phyloP scores from a whole-genome alignment of 352 stramenopile species.

The Peronospora belbahrii region DNA sequence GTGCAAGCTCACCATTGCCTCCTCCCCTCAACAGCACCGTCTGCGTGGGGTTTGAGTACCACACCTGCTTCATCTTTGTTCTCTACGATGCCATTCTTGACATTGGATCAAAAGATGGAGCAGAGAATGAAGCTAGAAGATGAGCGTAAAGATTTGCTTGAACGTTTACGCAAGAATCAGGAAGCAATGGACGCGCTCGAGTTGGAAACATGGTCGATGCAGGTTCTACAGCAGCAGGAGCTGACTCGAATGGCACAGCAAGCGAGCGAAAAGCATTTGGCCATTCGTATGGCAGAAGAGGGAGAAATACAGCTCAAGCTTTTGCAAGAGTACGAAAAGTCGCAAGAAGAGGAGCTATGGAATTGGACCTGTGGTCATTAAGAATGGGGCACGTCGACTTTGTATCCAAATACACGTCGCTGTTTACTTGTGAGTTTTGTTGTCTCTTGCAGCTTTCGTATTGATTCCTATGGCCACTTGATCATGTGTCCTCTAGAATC shows the following conservation, averaged over 20 bases:
- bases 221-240: conserved; percentile 18
- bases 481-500: not conserved
- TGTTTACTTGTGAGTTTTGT: not conserved
- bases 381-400: not conserved
- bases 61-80: conserved; percentile 12
- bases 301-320: conserved; percentile 16
- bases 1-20: not conserved
- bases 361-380: not conserved
- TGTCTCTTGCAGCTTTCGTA: not conserved
- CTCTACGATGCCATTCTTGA: conserved; percentile 10
- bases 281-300: conserved; percentile 22
- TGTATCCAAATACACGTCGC: conserved; percentile 8
- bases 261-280: conserved; percentile 21
- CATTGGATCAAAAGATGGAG: conserved; percentile 19
- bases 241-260: conserved; percentile 11
- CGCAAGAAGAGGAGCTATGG: conserved; percentile 17
- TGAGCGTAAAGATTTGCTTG: conserved; percentile 19
- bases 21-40: conserved; percentile 2
- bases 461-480: too few species aligned
- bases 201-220: conserved; percentile 19
- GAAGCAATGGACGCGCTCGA: conserved; percentile 18
- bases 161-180: conserved; percentile 19
- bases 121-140: conserved; percentile 17
- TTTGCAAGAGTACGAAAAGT: conserved; percentile 14
- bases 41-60: conserved; percentile 8